phyloP scores from a whole-genome alignment of 2,329 filamentous ascomycete genomes.

The Ophiostoma sp. region DNA sequence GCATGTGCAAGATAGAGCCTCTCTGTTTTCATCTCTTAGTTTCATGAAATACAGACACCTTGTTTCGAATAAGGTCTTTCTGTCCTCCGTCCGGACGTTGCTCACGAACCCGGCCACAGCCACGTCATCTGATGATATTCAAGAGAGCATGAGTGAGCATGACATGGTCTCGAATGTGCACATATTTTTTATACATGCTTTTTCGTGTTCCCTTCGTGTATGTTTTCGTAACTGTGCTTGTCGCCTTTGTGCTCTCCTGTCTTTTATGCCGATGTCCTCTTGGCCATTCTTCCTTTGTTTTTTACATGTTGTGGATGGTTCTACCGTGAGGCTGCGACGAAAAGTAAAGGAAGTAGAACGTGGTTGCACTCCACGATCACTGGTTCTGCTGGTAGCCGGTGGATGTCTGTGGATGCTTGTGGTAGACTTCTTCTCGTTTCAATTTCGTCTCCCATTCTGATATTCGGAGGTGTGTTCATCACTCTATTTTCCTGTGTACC shows the following conservation, averaged over 20 bases:
- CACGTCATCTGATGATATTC: conserved; percentile 17
- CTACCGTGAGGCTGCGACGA: conserved; percentile 2
- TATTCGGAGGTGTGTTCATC: not conserved
- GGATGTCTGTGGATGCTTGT: not conserved
- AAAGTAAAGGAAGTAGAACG: not conserved
- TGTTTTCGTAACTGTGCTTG: not conserved
- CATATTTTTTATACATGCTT: not conserved
- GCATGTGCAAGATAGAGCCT: not conserved
- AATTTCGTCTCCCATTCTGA: not conserved
- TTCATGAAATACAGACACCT: too few relatives aligned
- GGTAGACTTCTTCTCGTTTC: not conserved
- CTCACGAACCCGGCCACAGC: not conserved
- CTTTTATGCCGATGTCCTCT: not conserved
- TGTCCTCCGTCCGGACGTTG: conserved; percentile 10
- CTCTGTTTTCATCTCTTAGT: not conserved
- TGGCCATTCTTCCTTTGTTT: not conserved
- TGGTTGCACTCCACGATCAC: not conserved
- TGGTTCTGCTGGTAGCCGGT: not conserved
- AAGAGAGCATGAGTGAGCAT: not conserved
- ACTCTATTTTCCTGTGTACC: not conserved
- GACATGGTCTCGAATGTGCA: not conserved
- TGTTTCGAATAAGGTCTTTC: not conserved
- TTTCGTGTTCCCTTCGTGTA: not conserved
- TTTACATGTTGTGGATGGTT: not conserved
- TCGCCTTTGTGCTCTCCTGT: not conserved